Evolutionary conservation across 768 basidiomycete species (phyloP), one percentile per base, ranked within the genome.

Genomic region (Candolleomyces eurysporus): DNA sequence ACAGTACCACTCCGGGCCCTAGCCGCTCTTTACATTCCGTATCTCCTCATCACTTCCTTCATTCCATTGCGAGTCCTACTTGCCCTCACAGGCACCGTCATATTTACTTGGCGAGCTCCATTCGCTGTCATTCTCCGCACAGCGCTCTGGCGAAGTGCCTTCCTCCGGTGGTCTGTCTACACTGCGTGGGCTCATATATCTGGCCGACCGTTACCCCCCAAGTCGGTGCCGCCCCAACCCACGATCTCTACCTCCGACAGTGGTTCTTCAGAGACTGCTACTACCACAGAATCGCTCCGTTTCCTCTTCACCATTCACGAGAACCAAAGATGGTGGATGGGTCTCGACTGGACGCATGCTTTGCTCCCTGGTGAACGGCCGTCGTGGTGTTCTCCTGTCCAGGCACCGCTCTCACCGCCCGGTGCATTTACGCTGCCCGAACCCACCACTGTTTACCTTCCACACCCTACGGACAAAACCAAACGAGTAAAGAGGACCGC

Each of bases 301-400:
- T 95, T 96, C 77, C 81, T 91, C 51, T 96, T 96, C 69, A 92
- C 89, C n/a, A 75, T 96, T 11, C 89, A 92, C 69, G 94, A 97
- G 73, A 96, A 96, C 73, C 94, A 97, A 75, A 83, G 95, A 6
- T 96, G 95, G 95, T 98, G 95, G 95, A 86, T 98, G 85, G 94
- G 91, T 13, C 83, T 98, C 48, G 95, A 97, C 74, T 98, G 92
- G 92, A 96, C 95, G 2, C 90, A 92, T 3, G 94, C 94, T 0
- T 83, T 98, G 8, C 83, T 97, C 16, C 95, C 95, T 0, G 84
- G 84, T 17, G 95, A 98, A 68, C 87, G 94, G 5, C 93, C 95
- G 0, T 91, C 92, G 1, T 98, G 94, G 95, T 93, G 78, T 74
- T 82, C 82, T 21, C 76, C 75, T 31, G 72, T 75, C 59, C 85